A percentile compares a stretch with the other conserved stretches of the same genome.
These are phyloP conservation scores for Lobulomyces angularis DNA, from an alignment of 192 early-diverging fungal species.

Conservation along the genomic window DNA sequence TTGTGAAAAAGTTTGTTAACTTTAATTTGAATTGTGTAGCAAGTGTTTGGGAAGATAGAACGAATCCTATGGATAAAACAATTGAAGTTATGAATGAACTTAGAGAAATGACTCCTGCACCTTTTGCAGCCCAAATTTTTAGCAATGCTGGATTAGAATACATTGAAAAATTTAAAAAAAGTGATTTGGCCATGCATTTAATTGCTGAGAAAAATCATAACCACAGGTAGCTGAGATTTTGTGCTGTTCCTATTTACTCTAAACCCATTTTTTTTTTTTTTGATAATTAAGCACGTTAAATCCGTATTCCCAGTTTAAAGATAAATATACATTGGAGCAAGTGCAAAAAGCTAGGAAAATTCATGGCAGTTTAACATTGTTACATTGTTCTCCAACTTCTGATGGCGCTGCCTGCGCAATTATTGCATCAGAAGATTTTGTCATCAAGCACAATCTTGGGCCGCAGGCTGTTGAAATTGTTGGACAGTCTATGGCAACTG, in stretches of 20 bases:
- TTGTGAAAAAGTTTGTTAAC: neutral
- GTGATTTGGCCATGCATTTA: constrained; percentile 34
- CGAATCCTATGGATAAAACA: constrained; percentile 52
- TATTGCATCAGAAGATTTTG: constrained; percentile 55
- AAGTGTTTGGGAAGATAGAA: constrained; percentile 40
- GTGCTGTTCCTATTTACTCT: constrained; percentile 6
- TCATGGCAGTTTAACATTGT: constrained; percentile 58
- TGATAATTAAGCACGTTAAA: constrained; percentile 31
- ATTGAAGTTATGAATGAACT: constrained; percentile 38
- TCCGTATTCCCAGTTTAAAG: constrained; percentile 61
- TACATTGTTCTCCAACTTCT: constrained; percentile 66
- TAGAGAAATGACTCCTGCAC: constrained; percentile 40
- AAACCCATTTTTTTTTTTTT: neutral
- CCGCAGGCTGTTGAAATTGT: constrained; percentile 56
- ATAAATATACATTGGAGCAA: constrained; percentile 47
- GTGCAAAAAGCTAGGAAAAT: constrained; percentile 45
- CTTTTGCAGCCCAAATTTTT: constrained; percentile 58
- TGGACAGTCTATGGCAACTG: constrained; percentile 59
- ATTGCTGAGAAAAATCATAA: constrained; percentile 67
- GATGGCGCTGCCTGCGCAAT: constrained; percentile 57
- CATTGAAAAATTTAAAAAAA: constrained; percentile 26
- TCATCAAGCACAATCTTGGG: constrained; percentile 39
- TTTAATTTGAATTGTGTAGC: constrained; percentile 27
- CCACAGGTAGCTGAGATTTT: constrained; percentile 31
- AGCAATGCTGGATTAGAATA: constrained; percentile 62